Evolutionary conservation across 306 rosid species (phyloP), one percentile per base, ranked within the genome.

Genomic region (Rosa persica): DNA sequence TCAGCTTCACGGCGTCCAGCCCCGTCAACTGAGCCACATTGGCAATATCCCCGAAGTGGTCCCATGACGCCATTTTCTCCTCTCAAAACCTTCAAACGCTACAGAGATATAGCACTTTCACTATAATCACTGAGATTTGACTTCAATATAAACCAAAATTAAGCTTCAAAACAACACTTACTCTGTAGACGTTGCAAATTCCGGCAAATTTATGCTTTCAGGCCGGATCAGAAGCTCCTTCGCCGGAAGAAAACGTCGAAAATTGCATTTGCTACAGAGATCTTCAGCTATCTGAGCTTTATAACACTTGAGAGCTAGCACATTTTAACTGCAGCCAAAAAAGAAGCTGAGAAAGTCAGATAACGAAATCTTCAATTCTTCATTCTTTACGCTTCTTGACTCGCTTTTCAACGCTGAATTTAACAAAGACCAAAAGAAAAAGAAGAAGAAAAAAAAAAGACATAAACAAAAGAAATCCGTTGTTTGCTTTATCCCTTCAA

Each of bases 1-100:
- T 96, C 80, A 96, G 81, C 80, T 77, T 62, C 78, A 91, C 97
- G 12, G 98, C 99, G 67, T 93, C 98, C 1, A 91, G 43, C 9
- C 99, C 99, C 48, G 98, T 88, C 78, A 95, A 86, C 67, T 95
- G 98, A 38, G 97, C 97, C 39, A 95, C 81, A 86, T 76, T 95
- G 23, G 99, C 99, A 20, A 93, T 73, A 3, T 95, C 98, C 76
- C 99, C 98, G 76, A 95, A 60, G 12, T 88, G 84, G 1, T 94
- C 98, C 94, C 97, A 93, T 8, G 94, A 77, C 66, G 91, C 94
- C 97, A 88, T 89, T 30, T 76, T 81, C 77, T 11, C 79, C 76
- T 79, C 83, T 38, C 58, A n/a, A 2, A 8, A 8, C 4, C 61
- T 54, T 8, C 58, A 52, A 8, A 57, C 46, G 16, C 19, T 43